Evolutionary conservation across 2,329 filamentous ascomycete genomes (phyloP), one percentile per base, ranked within the genome.

Genomic region (Ustulina deusta): DNA sequence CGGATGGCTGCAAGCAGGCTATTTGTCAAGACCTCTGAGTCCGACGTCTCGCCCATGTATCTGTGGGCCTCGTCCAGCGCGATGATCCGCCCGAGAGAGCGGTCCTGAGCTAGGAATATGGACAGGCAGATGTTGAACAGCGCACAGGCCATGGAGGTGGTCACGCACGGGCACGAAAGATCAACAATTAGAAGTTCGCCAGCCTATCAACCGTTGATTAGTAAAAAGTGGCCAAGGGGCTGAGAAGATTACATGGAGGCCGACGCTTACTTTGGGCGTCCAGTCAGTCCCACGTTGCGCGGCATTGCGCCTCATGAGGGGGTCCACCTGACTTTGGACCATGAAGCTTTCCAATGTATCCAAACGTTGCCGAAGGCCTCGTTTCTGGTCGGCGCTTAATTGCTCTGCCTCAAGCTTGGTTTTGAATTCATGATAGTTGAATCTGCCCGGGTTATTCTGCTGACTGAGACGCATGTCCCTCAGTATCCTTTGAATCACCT

Each of bases 21-120:
- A 6, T 90, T 83, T 0, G 90, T 93, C 32, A 94, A 83, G 0
- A 80, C 81, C 2, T 80, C 76, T 0, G 87, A 86, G 46, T 90
- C 88, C 0, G 82, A 77, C 0, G 85, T 85, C 0, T 82, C 81
- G 13, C 84, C 86, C 85, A 93, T 89, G 75, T 90, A 93, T 79
- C 94, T 94, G 75, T 96, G 92, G 0, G 92, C 92, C 75, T 95
- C 91, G 69, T 95, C 92, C 0, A 94, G 81, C 0, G 90, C 91
- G 15, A 94, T 79, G 42, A 94, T 82, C 4, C 88, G 84, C 0
- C 90, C 88, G 0, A 83, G 74, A 0, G 76, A 77, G 0, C 77
- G 70, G 0, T 83, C 78, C 54, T 87, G 82, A 65, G 90, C 86
- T 0, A 93, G 78, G 73, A 93, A 93, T 0, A 92, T 79, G 1